Evolutionary conservation across 2,329 filamentous ascomycete species (phyloP).

Genomic region (Alternaria ventricosa): DNA sequence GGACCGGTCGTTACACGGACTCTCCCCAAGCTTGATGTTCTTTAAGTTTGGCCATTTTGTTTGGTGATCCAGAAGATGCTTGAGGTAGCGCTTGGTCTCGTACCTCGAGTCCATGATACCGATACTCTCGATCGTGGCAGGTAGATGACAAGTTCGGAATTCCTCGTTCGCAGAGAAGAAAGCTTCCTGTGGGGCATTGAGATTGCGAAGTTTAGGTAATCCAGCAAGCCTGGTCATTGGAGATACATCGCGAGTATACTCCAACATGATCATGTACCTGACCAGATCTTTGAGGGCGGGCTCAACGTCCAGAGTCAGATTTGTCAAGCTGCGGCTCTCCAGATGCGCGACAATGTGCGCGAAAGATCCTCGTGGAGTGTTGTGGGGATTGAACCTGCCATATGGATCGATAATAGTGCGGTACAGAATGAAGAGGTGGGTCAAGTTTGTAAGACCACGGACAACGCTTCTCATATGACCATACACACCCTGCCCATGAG

Average conservation of each 20-base stretch:
- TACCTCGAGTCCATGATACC: not conserved
- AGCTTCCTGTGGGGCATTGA: not conserved
- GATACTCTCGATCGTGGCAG: not conserved
- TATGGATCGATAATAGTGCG: not conserved
- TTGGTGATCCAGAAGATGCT: not conserved
- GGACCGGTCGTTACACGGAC: not conserved
- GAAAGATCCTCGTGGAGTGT: not conserved
- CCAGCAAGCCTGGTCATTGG: not conserved
- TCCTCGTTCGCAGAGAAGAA: not conserved
- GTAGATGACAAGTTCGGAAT: not conserved
- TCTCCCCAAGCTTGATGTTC: not conserved
- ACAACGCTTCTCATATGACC: not conserved
- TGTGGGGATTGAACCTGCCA: accelerated
- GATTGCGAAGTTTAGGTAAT: not conserved
- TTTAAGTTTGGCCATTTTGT: not conserved
- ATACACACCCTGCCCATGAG: not conserved
- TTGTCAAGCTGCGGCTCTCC: not conserved
- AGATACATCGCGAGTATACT: not conserved
- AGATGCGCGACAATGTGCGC: not conserved
- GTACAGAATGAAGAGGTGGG: not conserved
- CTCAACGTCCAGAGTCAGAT: not conserved
- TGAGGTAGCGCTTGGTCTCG: not conserved
- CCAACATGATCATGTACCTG: not conserved
- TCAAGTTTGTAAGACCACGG: not conserved
- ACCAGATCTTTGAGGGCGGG: not conserved